These are phyloP conservation scores for Pyropia haitanensis DNA, from an alignment of 23 red algal genomes.

Conservation along the genomic window DNA sequence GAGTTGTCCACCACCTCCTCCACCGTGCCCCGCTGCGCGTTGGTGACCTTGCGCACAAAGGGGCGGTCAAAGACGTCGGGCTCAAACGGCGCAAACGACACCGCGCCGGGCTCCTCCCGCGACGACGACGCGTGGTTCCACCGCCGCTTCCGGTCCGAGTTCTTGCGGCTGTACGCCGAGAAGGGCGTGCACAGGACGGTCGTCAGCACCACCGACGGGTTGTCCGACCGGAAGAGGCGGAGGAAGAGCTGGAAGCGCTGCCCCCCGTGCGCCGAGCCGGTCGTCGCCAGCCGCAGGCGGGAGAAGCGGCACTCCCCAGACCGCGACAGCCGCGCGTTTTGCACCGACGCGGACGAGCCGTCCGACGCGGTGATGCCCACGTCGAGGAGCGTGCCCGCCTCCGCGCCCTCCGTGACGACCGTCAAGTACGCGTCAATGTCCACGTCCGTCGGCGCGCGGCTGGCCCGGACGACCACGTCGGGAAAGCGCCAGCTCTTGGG, in stretches of 20 bases:
- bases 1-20: conserved; percentile 80
- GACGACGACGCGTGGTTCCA: conserved; percentile 22
- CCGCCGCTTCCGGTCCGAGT: conserved; percentile 80
- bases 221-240: conserved; percentile 40
- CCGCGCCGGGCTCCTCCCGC: neutral
- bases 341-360: conserved; percentile 21
- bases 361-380: conserved; percentile 56
- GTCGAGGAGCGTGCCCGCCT: conserved; percentile 41
- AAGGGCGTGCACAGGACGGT: conserved; percentile 69
- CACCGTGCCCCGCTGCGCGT: conserved; percentile 48
- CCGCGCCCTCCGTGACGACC: conserved; percentile 39
- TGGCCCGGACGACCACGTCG: conserved; percentile 49
- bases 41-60: conserved; percentile 75
- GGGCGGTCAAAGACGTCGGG: conserved; percentile 60
- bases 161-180: conserved; percentile 78
- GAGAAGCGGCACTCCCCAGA: conserved; percentile 69
- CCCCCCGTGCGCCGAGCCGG: conserved; percentile 59
- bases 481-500: conserved; percentile 88
- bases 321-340: conserved; percentile 22
- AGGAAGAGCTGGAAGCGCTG: conserved; percentile 64
- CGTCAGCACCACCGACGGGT: conserved; percentile 27
- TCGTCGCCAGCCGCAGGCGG: conserved; percentile 62
- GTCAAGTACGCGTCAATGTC: conserved; percentile 45
- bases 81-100: conserved; percentile 60
- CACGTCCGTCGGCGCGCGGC: conserved; percentile 8